A percentile compares a stretch with the other conserved stretches of the same genome.
Evolutionary conservation across 176 grass and related monocot species (phyloP).

Genomic region (Alopecurus myosuroides): DNA sequence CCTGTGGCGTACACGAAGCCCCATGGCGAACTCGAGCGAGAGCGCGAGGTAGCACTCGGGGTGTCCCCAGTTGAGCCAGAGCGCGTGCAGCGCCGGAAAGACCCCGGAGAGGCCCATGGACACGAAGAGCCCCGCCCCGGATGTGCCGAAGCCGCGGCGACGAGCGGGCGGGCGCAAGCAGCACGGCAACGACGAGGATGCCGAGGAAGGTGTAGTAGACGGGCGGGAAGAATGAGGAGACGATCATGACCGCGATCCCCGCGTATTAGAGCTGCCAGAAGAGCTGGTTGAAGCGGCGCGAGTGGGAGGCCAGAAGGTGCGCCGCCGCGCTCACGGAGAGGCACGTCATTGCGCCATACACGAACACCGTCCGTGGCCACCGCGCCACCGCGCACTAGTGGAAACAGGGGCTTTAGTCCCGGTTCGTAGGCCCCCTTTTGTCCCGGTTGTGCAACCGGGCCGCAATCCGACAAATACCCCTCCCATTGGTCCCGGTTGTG

Average conservation of each 20-base stretch:
- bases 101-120: constrained; percentile 66
- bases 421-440: no score
- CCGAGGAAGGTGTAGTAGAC: constrained; percentile 87
- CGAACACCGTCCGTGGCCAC: constrained; percentile 86
- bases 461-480: no score
- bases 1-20: constrained; percentile 51
- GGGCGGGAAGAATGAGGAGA: constrained; percentile 85
- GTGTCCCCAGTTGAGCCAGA: constrained; percentile 55
- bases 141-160: constrained; percentile 58
- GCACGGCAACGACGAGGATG: constrained; percentile 46
- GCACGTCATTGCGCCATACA: constrained; percentile 80
- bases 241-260: constrained; percentile 94
- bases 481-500: no score
- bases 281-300: constrained; percentile 57
- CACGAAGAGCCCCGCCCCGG: constrained; percentile 63
- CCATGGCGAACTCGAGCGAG: constrained; percentile 74
- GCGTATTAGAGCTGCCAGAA: constrained; percentile 92
- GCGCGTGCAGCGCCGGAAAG: constrained; percentile 69
- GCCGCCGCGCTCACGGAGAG: constrained; percentile 68
- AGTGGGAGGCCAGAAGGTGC: constrained; percentile 94
- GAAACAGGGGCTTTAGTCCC: no score
- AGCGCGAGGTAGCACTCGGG: constrained; percentile 55
- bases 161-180: constrained; percentile 60
- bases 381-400: constrained; percentile 38
- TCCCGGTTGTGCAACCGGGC: no score